A percentile compares a stretch with the other conserved stretches of the same genome.
These are phyloP conservation scores for Hypoxylon rickii DNA, from an alignment of 495 filamentous ascomycete species.

Conservation along the genomic window DNA sequence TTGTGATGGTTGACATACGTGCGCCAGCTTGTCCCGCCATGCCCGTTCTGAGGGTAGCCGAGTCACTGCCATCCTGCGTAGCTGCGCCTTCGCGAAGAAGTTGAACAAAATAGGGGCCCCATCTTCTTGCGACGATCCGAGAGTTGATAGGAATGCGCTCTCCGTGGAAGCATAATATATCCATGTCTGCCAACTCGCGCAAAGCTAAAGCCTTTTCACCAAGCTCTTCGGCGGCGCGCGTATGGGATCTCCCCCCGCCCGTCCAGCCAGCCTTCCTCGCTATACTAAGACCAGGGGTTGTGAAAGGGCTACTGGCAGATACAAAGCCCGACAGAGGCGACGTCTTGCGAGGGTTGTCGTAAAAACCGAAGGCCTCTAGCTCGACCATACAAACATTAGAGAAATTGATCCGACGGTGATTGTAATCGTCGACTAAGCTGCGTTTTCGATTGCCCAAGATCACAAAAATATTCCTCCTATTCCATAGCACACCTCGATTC, in stretches of 20 bases:
- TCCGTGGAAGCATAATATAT: constrained; percentile 84
- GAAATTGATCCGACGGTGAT: constrained; percentile 97
- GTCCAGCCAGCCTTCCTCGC: constrained; percentile 65
- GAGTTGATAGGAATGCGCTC: constrained; percentile 95
- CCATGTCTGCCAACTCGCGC: constrained; percentile 94
- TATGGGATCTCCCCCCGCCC: constrained; percentile 68
- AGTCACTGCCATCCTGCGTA: constrained; percentile 58
- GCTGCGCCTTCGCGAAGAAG: constrained; percentile 76
- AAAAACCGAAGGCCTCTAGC: constrained; percentile 93
- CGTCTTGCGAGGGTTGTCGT: constrained; percentile 86
- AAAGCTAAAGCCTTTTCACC: constrained; percentile 78
- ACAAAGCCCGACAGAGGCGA: constrained; percentile 76
- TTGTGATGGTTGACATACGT: constrained; percentile 83
- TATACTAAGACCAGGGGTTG: constrained; percentile 55
- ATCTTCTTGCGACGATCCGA: constrained; percentile 79
- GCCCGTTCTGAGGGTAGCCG: constrained; percentile 49
- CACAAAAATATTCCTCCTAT: constrained; percentile 89
- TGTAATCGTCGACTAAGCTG: constrained; percentile 96
- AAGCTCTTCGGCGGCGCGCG: constrained; percentile 76
- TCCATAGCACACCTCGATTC: constrained; percentile 94
- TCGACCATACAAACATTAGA: constrained; percentile 95
- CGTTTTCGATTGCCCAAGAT: constrained; percentile 91
- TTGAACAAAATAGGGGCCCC: constrained; percentile 95
- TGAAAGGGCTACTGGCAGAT: constrained; percentile 74
- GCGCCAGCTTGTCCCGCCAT: constrained; percentile 46